Percentiles rank a stretch among this genome's conserved stretches.
phyloP scores from a whole-genome alignment of 2,329 filamentous ascomycete species.

The Fusarium sp. region DNA sequence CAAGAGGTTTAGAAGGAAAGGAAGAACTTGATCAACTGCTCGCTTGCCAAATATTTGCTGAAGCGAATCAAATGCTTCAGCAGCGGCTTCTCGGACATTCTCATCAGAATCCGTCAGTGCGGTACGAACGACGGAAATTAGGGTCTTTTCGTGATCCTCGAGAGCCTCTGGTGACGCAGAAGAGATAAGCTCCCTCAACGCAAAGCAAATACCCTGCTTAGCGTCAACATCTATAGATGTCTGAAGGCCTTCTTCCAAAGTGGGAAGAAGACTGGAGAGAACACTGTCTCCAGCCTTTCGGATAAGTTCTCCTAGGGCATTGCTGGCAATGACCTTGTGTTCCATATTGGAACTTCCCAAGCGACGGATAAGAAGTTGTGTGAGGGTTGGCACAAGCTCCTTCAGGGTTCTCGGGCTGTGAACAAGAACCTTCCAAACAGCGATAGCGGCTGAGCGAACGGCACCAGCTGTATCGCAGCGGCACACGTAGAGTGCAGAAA shows the following conservation, averaged over 20 bases:
- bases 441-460: conserved; percentile 88
- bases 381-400: conserved; percentile 93
- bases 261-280: conserved; percentile 85
- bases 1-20: conserved; percentile 88
- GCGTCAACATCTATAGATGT: conserved; percentile 90
- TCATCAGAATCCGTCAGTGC: conserved; percentile 89
- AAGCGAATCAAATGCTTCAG: conserved; percentile 94
- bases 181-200: conserved; percentile 89
- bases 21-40: conserved; percentile 93
- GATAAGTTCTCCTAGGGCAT: conserved; percentile 95
- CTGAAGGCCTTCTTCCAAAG: conserved; percentile 89
- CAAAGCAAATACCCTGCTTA: conserved; percentile 97
- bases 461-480: conserved; percentile 94
- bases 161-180: conserved; percentile 89
- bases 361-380: conserved; percentile 91
- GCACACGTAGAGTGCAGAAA: conserved; percentile 97
- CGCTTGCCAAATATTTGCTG: conserved; percentile 94
- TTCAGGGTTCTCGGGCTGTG: conserved; percentile 91
- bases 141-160: conserved; percentile 92
- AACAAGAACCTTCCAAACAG: conserved; percentile 97
- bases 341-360: conserved; percentile 97
- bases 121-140: conserved; percentile 93
- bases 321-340: conserved; percentile 98
- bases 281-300: conserved; percentile 96
- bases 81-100: conserved; percentile 93